A percentile compares a stretch with the other conserved stretches of the same genome.
Conservation (phyloP, 75 land plant species). For the Sequoiadendron giganteum region DNA sequence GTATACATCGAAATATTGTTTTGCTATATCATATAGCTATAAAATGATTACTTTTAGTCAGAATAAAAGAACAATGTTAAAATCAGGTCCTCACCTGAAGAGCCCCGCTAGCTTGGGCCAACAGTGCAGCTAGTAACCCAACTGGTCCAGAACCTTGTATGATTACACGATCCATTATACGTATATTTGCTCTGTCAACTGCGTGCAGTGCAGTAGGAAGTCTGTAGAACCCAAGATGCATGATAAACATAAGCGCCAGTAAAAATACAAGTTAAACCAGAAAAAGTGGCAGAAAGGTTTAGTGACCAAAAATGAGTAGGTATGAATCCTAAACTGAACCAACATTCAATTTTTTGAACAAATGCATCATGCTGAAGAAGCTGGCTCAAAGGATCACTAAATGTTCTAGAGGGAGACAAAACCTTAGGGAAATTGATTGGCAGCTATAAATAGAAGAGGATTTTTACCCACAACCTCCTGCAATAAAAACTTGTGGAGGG, state of each 20-base stretch:
- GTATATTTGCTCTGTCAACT: constrained; percentile 46
- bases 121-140: constrained; percentile 40
- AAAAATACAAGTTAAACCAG: not conserved
- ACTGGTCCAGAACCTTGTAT: constrained; percentile 60
- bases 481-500: constrained; percentile 44
- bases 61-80: not conserved
- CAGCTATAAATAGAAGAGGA: not conserved
- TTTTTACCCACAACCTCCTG: constrained; percentile 53
- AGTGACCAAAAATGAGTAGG: not conserved
- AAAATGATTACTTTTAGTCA: not conserved
- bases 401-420: not conserved
- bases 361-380: not conserved
- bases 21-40: not conserved
- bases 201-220: constrained; percentile 56
- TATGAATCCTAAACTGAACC: not conserved
- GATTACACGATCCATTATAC: constrained; percentile 45
- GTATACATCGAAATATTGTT: not conserved
- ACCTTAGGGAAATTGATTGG: not conserved
- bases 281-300: not conserved
- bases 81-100: constrained; percentile 29
- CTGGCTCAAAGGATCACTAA: not conserved
- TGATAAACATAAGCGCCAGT: not conserved
- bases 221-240: constrained; percentile 16
- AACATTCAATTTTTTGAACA: not conserved
- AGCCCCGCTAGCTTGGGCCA: constrained; percentile 51